Evolutionary conservation across 805 yeast species (phyloP).

Genomic region (Clavispora carvajalis): DNA sequence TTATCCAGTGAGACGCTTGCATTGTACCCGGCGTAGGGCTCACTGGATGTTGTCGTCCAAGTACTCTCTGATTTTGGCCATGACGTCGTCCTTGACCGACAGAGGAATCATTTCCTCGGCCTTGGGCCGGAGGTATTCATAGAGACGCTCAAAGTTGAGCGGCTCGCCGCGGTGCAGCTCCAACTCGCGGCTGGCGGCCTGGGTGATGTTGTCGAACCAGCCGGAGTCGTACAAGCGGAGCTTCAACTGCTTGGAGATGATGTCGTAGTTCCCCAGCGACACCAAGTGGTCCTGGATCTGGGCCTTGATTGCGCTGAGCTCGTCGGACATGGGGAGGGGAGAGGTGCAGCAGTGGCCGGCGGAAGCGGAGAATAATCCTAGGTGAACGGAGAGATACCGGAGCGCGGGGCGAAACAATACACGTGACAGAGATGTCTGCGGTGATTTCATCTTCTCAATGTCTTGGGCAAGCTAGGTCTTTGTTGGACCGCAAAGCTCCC

Average conservation of each 20-base stretch:
- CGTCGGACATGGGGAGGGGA: conserved; percentile 17
- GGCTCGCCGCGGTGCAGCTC: conserved; percentile 29
- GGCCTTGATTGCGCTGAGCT: conserved; percentile 43
- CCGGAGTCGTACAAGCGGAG: conserved; percentile 70
- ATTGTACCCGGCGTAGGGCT: no score
- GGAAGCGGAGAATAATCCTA: no score
- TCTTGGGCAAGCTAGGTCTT: no score
- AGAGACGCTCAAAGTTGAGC: conserved; percentile 49
- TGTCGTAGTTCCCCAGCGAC: conserved; percentile 75
- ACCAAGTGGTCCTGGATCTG: conserved; percentile 68
- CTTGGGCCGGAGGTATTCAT: conserved; percentile 51
- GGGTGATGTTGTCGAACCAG: conserved; percentile 75
- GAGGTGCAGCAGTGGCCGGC: no score
- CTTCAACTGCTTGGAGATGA: conserved; percentile 59
- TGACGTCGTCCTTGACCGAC: conserved; percentile 52
- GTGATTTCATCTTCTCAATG: no score
- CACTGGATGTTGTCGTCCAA: conserved; percentile 41
- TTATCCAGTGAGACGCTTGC: no score
- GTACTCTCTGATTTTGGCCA: conserved; percentile 54
- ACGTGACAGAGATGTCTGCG: no score
- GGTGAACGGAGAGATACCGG: no score
- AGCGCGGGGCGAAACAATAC: no score
- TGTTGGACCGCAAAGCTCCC: no score
- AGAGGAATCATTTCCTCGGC: conserved; percentile 72
- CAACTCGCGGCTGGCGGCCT: conserved; percentile 47